phyloP scores from a whole-genome alignment of 1,139 yeast species.

The Candida gigantensis region DNA sequence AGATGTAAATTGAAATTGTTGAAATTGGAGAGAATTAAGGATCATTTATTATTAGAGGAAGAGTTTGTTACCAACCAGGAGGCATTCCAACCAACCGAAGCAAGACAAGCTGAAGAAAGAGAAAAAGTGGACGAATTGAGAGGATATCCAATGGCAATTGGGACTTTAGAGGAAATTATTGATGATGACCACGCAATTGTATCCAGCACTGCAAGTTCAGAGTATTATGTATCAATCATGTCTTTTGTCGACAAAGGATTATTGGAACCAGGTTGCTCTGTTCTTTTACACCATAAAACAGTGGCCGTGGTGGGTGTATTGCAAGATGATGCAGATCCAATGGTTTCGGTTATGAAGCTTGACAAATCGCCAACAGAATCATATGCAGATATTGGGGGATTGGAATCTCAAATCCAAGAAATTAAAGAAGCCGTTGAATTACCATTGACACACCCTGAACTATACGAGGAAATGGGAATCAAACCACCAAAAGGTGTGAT shows the following conservation, averaged over 20 bases:
- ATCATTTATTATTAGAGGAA: slow-evolving; percentile 90
- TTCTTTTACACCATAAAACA: slow-evolving; percentile 90
- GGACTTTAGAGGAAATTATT: slow-evolving; percentile 93
- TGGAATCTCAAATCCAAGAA: slow-evolving; percentile 94
- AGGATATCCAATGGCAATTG: slow-evolving; percentile 96
- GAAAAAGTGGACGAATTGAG: slow-evolving; percentile 93
- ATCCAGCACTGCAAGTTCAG: slow-evolving; percentile 94
- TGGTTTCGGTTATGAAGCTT: slow-evolving; percentile 96
- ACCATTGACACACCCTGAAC: slow-evolving; percentile 96
- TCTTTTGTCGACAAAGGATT: slow-evolving; percentile 98
- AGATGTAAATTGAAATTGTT: slow-evolving; percentile 88
- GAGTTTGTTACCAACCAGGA: slow-evolving; percentile 96
- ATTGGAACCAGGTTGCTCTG: slow-evolving; percentile 98
- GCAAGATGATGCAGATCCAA: slow-evolving; percentile 97
- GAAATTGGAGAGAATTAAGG: slow-evolving; percentile 95
- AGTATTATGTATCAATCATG: slow-evolving; percentile 91
- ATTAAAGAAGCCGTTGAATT: slow-evolving; percentile 97
- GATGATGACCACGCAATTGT: slow-evolving; percentile 99
- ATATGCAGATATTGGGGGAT: slow-evolving; percentile 96
- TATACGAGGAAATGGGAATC: slow-evolving; percentile 98
- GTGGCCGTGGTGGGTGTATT: slow-evolving; percentile 91
- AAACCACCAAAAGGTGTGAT: slow-evolving; percentile 99
- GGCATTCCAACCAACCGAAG: slow-evolving; percentile 92
- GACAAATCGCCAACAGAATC: slow-evolving; percentile 97
- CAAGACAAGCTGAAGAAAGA: slow-evolving; percentile 93